Evolutionary conservation across 495 filamentous ascomycete genomes (phyloP), one percentile per base, ranked within the genome.

Genomic region (Physcia stellaris): DNA sequence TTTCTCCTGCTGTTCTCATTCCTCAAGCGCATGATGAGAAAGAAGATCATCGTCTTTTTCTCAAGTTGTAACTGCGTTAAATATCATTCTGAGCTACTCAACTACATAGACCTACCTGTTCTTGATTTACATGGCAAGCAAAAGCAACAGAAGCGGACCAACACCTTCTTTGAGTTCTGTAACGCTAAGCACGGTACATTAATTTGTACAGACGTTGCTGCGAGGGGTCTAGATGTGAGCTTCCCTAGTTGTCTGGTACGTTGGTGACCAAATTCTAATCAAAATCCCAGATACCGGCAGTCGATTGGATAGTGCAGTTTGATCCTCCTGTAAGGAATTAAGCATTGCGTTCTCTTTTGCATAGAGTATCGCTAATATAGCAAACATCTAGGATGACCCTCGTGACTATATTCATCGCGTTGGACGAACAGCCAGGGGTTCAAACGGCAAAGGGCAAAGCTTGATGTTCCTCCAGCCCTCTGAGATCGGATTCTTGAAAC

Each of bases 21-120:
- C 70, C 66, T 98, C 24, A 94, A 94, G 66, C 75, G 79, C 50
- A 84, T 81, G 61, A 67, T 79, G 49, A 79, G 80, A 56, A 96
- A 94, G 71, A 96, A 95, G 66, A 80, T 93, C 46, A 94, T 98
- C 45, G 88, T 98, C 28, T 95, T 98, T 67, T 83, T 94, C 60
- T 86, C 80, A 27, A 87, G 80, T 55, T 96, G 90, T 52, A 85
- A 83, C 48, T 87, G 80, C 37, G 90, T 96, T 39, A 93, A 93
- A 51, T 45, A 50, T 37, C 45, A 47, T 33, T 51, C 84, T 11
- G 90, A 98, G 51, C 75, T 95, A 1, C 71, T 94, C 37, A 93
- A 94, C 61, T 94, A 90, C 58, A 95, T 96, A 42, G 90, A 98
- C 57, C 70, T 96, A 6, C 88, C 83, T 15, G 87, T 92, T n/a